Percentiles rank a stretch among this genome's conserved stretches.
Conservation (phyloP, 116 monocot species). For the Phalaenopsis hybrid region DNA sequence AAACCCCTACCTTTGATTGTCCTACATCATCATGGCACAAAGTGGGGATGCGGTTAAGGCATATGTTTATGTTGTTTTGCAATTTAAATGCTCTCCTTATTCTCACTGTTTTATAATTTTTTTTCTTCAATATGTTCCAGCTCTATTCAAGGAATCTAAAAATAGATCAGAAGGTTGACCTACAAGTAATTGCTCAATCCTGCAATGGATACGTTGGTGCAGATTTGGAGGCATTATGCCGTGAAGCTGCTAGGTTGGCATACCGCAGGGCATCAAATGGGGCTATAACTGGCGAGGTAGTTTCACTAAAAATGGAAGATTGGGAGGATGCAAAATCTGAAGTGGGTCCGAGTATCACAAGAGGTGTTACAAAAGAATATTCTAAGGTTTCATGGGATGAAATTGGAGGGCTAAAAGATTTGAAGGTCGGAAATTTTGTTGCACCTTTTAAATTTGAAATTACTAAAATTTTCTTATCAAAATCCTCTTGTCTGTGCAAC, state of each 20-base stretch:
- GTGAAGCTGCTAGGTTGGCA: conserved; percentile 67
- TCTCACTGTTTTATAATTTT: not conserved
- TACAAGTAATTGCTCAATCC: conserved; percentile 65
- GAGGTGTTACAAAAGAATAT: conserved; percentile 73
- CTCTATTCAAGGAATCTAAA: conserved; percentile 48
- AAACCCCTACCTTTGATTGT: not conserved
- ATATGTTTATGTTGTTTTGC: not conserved
- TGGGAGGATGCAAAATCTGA: conserved; percentile 69
- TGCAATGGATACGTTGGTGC: conserved; percentile 97
- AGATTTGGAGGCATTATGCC: conserved; percentile 77
- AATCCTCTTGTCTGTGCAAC: conserved; percentile 11
- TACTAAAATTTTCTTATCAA: not conserved
- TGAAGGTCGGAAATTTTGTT: conserved; percentile 52
- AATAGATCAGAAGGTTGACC: conserved; percentile 59
- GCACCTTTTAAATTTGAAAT: not conserved
- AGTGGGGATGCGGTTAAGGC: not conserved
- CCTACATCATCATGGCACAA: not conserved
- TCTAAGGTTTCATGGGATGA: conserved; percentile 89
- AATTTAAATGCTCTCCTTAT: not conserved
- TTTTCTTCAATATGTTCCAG: conserved; percentile 27
- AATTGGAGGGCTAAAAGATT: conserved; percentile 83
- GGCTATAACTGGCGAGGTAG: not conserved
- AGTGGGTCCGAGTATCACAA: conserved; percentile 75
- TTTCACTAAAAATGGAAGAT: conserved; percentile 51
- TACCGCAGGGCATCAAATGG: conserved; percentile 34